These are phyloP conservation scores for Catharanthus roseus DNA, from an alignment of 257 asterid genomes.

Conservation along the genomic window DNA sequence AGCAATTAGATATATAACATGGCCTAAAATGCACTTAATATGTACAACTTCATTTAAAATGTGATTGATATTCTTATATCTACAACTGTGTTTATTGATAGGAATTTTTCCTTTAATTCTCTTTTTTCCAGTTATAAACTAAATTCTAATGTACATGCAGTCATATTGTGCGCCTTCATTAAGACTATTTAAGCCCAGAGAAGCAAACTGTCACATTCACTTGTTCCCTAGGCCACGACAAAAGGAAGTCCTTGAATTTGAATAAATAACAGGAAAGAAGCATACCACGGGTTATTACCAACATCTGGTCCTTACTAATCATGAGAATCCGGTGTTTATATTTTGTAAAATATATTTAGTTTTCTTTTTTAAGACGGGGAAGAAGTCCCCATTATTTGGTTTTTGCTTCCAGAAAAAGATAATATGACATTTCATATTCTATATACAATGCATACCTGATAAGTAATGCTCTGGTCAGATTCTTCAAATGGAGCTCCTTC, in stretches of 20 bases:
- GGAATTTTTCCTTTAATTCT: background rate
- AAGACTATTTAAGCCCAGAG: background rate
- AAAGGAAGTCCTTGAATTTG: background rate
- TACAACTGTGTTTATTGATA: background rate
- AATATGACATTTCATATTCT: background rate
- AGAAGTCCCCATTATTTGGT: background rate
- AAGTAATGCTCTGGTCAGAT: conserved; percentile 76
- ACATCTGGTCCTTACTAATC: background rate
- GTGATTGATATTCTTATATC: background rate
- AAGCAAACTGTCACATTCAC: background rate
- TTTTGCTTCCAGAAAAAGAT: background rate
- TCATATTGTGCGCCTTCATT: background rate
- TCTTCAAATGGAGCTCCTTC: conserved; percentile 87
- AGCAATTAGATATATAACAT: background rate
- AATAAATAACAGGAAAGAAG: background rate
- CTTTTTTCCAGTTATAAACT: background rate
- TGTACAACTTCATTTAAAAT: background rate
- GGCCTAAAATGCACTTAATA: background rate
- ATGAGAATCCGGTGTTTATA: background rate
- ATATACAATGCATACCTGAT: conserved; percentile 53
- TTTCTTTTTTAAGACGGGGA: background rate
- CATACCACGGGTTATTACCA: background rate
- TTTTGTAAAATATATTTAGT: no score
- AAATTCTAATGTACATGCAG: background rate
- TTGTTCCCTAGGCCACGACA: background rate